A percentile compares a stretch with the other conserved stretches of the same genome.
Evolutionary conservation across 345 rosid genomes (phyloP).

Genomic region (Brassica carinata): DNA sequence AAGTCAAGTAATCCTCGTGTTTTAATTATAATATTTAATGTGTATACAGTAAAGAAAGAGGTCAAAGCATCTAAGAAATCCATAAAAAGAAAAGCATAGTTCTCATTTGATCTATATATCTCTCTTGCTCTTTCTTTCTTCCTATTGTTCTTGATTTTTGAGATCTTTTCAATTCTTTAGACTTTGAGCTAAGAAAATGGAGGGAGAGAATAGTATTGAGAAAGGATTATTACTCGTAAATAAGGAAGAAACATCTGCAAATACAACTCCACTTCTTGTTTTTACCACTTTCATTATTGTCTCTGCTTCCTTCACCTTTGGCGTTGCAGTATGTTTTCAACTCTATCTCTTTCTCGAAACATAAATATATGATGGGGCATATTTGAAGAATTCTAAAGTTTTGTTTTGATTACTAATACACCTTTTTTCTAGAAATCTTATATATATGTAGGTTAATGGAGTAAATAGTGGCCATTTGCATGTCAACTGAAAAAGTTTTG

Average conservation of each 20-base stretch:
- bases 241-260: slow-evolving; percentile 16
- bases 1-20: neutral
- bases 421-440: neutral
- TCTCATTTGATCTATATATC: neutral
- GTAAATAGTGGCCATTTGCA: neutral
- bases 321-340: slow-evolving; percentile 47
- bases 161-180: neutral
- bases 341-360: neutral
- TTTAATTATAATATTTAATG: neutral
- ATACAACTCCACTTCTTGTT: slow-evolving; percentile 23
- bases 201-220: slow-evolving; percentile 13
- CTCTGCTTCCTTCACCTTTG: slow-evolving; percentile 54
- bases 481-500: neutral
- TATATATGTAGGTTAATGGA: neutral
- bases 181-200: slow-evolving; percentile 15
- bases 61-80: neutral
- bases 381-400: neutral
- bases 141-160: neutral
- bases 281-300: slow-evolving; percentile 56
- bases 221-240: slow-evolving; percentile 23
- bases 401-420: neutral
- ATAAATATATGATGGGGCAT: neutral
- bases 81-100: slow-evolving; percentile 1
- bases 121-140: neutral
- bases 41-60: neutral